Evolutionary conservation across 768 basidiomycete genomes (phyloP).

Genomic region (Imleria badia): DNA sequence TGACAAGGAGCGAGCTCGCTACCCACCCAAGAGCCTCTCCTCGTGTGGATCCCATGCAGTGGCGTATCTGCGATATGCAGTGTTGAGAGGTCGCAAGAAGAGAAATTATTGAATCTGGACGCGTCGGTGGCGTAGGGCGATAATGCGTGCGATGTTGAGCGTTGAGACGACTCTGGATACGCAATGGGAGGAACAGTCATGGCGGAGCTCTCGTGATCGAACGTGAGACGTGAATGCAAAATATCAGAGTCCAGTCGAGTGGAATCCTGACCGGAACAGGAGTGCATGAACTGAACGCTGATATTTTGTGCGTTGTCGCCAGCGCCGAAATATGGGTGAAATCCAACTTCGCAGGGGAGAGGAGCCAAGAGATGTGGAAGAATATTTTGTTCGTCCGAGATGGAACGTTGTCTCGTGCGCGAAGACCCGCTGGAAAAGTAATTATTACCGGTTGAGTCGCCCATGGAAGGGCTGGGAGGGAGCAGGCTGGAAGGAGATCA

Average conservation of each 20-base stretch:
- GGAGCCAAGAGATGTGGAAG: slow-evolving; percentile 19
- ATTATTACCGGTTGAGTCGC: slow-evolving; percentile 13
- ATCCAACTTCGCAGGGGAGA: slow-evolving; percentile 12
- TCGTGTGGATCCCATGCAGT: slow-evolving; percentile 11
- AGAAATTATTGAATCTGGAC: slow-evolving; percentile 8
- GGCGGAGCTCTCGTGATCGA: slow-evolving; percentile 4
- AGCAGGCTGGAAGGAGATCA: slow-evolving; percentile 23
- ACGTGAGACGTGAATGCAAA: slow-evolving; percentile 16
- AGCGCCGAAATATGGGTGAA: slow-evolving; percentile 14
- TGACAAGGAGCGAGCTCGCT: background rate
- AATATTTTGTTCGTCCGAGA: slow-evolving; percentile 13
- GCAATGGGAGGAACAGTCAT: slow-evolving; percentile 2
- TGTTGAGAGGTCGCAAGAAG: slow-evolving; percentile 11
- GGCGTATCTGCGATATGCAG: slow-evolving; percentile 12
- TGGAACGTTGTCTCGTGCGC: slow-evolving; percentile 14
- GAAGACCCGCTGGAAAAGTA: slow-evolving; percentile 14
- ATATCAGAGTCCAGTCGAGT: slow-evolving; percentile 29
- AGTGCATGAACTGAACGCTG: slow-evolving; percentile 32
- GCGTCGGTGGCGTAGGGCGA: slow-evolving; percentile 15
- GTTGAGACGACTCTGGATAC: slow-evolving; percentile 34
- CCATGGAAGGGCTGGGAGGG: slow-evolving; percentile 18
- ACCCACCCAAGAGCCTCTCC: slow-evolving; percentile 30
- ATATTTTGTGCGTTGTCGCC: slow-evolving; percentile 24
- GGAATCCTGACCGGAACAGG: slow-evolving; percentile 21
- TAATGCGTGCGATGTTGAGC: slow-evolving; percentile 26